Evolutionary conservation across 768 basidiomycete genomes (phyloP).

Genomic region (Boletus rufocinnamomeus): DNA sequence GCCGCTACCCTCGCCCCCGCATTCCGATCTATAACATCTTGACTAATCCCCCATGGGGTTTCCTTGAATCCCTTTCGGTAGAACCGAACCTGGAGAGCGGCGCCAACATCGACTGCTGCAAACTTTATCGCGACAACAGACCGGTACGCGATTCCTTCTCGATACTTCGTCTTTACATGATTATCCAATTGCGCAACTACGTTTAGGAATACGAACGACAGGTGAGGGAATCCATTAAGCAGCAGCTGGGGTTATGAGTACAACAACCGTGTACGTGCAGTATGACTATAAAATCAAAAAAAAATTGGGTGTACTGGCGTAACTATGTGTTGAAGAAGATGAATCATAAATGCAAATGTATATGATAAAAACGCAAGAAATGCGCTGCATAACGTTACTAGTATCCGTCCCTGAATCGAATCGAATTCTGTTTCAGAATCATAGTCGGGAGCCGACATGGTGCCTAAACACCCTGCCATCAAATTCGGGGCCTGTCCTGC

Average conservation of each 20-base stretch:
- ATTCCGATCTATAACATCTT: background rate
- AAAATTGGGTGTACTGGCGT: constrained; percentile 9
- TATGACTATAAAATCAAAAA: constrained; percentile 19
- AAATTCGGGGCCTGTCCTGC: constrained; percentile 45
- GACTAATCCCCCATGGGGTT: no score
- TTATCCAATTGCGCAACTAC: constrained; percentile 1
- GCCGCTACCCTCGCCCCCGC: constrained; percentile 23
- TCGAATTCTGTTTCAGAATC: constrained; percentile 1
- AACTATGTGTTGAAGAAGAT: constrained; percentile 4
- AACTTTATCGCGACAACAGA: constrained; percentile 89
- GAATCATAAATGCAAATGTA: background rate
- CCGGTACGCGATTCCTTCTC: constrained; percentile 38
- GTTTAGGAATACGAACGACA: constrained; percentile 81
- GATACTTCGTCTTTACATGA: background rate
- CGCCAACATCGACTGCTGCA: constrained; percentile 97
- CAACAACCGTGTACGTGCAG: constrained; percentile 7
- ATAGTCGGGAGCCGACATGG: constrained; percentile 10
- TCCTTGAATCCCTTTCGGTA: constrained; percentile 24
- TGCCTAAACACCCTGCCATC: constrained; percentile 51
- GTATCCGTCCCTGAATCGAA: background rate
- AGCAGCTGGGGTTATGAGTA: constrained; percentile 75
- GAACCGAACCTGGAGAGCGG: constrained; percentile 98
- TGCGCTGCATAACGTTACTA: background rate
- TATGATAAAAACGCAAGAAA: background rate
- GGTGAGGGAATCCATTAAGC: constrained; percentile 79